phyloP scores from a whole-genome alignment of 768 basidiomycete genomes.

The Tulasnella sp. region DNA sequence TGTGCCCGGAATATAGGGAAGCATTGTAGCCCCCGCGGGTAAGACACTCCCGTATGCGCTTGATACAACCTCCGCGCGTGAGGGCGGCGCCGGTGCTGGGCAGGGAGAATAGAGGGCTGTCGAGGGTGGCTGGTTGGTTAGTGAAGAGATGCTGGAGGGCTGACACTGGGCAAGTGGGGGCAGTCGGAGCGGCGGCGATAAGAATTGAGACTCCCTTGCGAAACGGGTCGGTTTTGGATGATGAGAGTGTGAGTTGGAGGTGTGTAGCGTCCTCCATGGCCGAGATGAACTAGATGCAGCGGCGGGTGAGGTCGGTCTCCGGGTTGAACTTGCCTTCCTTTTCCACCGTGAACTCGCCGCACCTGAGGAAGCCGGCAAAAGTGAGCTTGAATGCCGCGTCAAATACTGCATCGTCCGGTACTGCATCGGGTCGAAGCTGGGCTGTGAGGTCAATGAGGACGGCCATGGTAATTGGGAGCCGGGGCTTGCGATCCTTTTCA shows the following conservation, averaged over 20 bases:
- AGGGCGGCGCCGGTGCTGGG: slow-evolving; percentile 21
- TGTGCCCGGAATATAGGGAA: slow-evolving; percentile 27
- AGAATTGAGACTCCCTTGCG: slow-evolving; percentile 35
- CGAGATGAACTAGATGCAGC: slow-evolving; percentile 37
- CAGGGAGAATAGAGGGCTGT: slow-evolving; percentile 29
- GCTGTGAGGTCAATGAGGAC: slow-evolving; percentile 32
- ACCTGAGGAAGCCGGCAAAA: slow-evolving; percentile 34
- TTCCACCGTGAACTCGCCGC: slow-evolving; percentile 35
- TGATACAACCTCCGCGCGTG: slow-evolving; percentile 23
- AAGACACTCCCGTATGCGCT: slow-evolving; percentile 18
- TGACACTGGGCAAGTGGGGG: slow-evolving; percentile 30
- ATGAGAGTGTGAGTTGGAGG: slow-evolving; percentile 37
- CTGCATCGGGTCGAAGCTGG: slow-evolving; percentile 8
- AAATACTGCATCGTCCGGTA: slow-evolving; percentile 20
- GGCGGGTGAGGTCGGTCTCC: slow-evolving; percentile 33
- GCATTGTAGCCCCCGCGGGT: slow-evolving; percentile 24
- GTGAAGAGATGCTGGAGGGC: slow-evolving; percentile 29
- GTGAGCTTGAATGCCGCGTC: slow-evolving; percentile 34
- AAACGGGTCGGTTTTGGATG: slow-evolving; percentile 44
- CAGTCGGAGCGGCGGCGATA: slow-evolving; percentile 32
- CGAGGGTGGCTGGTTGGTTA: slow-evolving; percentile 5
- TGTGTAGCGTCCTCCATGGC: slow-evolving; percentile 32
- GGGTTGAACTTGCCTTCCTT: slow-evolving; percentile 30
- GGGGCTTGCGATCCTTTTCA: too few relatives aligned
- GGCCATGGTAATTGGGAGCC: neutral